phyloP scores from a whole-genome alignment of 2,329 filamentous ascomycete genomes.

The Metarhizium brunneum region DNA sequence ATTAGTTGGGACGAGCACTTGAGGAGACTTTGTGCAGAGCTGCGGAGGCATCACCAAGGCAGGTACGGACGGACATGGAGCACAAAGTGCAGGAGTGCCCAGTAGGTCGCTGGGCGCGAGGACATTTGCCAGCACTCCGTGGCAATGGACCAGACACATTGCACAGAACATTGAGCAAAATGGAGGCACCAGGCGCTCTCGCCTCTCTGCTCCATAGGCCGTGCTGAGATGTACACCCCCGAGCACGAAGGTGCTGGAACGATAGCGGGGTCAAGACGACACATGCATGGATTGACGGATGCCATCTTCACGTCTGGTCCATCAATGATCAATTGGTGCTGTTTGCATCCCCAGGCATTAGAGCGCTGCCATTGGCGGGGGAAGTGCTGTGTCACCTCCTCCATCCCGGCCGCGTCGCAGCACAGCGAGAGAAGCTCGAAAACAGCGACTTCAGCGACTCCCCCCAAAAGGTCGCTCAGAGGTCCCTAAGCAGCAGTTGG shows the following conservation, averaged over 20 bases:
- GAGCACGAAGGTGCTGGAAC: constrained; percentile 13
- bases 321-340: not conserved
- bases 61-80: no score
- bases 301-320: no score
- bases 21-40: no score
- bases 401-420: not conserved
- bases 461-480: not conserved
- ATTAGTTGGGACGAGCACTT: no score
- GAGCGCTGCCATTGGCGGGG: constrained; percentile 1
- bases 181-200: no score
- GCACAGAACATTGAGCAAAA: not conserved
- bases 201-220: not conserved
- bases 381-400: not conserved
- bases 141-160: no score
- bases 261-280: constrained; percentile 2
- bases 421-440: no score
- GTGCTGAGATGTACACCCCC: constrained; percentile 16
- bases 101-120: no score
- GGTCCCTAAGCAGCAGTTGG: not conserved
- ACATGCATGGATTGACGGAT: not conserved
- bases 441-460: not conserved
- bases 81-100: no score
- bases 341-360: not conserved
- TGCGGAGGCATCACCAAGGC: no score
- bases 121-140: no score